These are phyloP conservation scores for Hyaloperonospora arabidopsidis DNA, from an alignment of 352 stramenopile genomes.

Conservation along the genomic window DNA sequence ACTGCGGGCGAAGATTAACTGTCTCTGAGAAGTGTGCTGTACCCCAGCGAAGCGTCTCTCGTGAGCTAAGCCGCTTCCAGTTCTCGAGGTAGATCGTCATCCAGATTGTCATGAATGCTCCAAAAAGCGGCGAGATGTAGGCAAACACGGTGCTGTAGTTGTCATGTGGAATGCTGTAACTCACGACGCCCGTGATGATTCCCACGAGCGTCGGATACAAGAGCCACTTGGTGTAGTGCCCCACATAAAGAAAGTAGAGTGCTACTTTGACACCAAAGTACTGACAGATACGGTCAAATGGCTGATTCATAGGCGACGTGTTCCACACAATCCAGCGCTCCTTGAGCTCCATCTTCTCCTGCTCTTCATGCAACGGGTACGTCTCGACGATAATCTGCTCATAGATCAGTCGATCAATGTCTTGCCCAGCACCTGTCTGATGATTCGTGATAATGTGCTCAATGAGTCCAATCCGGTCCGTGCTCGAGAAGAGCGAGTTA, in stretches of 20 bases:
- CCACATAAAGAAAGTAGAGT: slow-evolving; percentile 96
- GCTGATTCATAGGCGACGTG: slow-evolving; percentile 65
- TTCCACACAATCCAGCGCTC: slow-evolving; percentile 66
- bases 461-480: slow-evolving; percentile 70
- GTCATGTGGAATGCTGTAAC: slow-evolving; percentile 38
- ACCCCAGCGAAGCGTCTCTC: slow-evolving; percentile 79
- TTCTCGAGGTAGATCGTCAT: slow-evolving; percentile 85
- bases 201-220: slow-evolving; percentile 90
- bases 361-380: slow-evolving; percentile 70
- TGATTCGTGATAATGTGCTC: slow-evolving; percentile 81
- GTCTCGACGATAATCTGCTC: slow-evolving; percentile 69
- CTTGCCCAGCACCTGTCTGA: slow-evolving; percentile 47
- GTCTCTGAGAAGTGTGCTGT: slow-evolving; percentile 66
- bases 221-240: slow-evolving; percentile 93
- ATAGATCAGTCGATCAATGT: slow-evolving; percentile 70
- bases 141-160: slow-evolving; percentile 57
- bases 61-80: slow-evolving; percentile 82
- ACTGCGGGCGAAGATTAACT: slow-evolving; percentile 63
- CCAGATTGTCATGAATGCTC: slow-evolving; percentile 86
- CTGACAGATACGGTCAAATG: slow-evolving; percentile 71
- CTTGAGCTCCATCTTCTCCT: slow-evolving; percentile 52
- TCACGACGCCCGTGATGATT: slow-evolving; percentile 79
- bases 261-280: slow-evolving; percentile 90
- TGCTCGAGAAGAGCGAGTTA: slow-evolving; percentile 66
- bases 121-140: slow-evolving; percentile 70